phyloP scores from a whole-genome alignment of 306 rosid genomes.

The Rosa chinensis region DNA sequence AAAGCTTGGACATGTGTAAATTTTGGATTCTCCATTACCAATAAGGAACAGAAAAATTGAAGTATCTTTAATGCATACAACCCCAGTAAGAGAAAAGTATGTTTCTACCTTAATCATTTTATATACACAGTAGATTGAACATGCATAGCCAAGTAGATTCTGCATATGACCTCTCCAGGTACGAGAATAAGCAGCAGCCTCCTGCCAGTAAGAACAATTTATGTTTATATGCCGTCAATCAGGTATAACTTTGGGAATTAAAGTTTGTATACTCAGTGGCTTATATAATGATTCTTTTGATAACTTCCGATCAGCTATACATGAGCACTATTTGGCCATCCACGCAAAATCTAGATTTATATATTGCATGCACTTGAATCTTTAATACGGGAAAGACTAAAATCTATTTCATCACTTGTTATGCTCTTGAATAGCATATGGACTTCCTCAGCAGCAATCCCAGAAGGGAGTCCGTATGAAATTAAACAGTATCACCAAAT shows the following conservation, averaged over 20 bases:
- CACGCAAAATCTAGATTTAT: neutral
- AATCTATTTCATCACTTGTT: neutral
- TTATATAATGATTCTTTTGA: neutral
- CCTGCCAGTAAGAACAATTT: constrained; percentile 55
- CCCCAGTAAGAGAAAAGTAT: neutral
- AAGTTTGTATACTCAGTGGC: neutral
- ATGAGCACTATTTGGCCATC: constrained; percentile 11
- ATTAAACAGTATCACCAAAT: constrained; percentile 1
- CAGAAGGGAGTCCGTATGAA: neutral
- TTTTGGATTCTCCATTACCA: neutral
- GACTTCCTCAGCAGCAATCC: neutral
- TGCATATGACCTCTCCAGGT: constrained; percentile 99
- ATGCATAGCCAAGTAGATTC: constrained; percentile 96
- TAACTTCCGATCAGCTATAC: neutral
- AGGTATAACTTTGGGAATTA: neutral
- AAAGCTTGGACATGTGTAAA: neutral
- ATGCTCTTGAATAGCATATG: constrained; percentile 1
- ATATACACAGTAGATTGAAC: constrained; percentile 94
- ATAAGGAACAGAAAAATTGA: neutral
- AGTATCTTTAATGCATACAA: neutral
- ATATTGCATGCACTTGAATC: neutral
- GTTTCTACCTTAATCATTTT: constrained; percentile 88
- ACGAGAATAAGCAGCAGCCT: constrained; percentile 97
- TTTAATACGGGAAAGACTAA: neutral
- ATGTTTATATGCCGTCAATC: neutral